Conservation (phyloP, 2,329 filamentous ascomycete species). For the Cladosporium austrohemisphaericum region DNA sequence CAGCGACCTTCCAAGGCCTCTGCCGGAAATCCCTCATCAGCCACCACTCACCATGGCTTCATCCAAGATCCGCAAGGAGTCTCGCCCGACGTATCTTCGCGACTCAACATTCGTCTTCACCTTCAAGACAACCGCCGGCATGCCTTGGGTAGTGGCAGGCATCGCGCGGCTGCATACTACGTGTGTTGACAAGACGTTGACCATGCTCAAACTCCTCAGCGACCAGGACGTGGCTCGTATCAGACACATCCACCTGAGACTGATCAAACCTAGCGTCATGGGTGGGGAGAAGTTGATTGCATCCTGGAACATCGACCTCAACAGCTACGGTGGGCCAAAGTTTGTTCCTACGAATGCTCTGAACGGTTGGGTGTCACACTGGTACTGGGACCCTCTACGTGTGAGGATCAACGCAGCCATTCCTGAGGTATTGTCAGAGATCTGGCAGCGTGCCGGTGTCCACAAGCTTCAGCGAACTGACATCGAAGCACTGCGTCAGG, state of each 20-base stretch:
- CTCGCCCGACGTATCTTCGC: background rate
- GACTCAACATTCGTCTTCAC: background rate
- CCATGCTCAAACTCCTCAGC: background rate
- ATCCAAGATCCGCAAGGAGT: background rate
- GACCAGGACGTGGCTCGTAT: background rate
- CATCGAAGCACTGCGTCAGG: no score
- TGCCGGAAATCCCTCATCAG: constrained; percentile 1
- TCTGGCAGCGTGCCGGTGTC: no score
- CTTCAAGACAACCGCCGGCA: background rate
- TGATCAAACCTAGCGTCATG: no score
- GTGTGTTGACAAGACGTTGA: background rate
- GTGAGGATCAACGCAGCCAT: no score
- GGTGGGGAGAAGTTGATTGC: no score
- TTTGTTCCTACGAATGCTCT: no score
- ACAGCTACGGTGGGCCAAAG: no score
- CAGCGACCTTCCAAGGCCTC: background rate
- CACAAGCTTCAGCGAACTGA: no score
- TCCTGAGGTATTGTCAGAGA: no score
- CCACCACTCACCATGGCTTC: background rate
- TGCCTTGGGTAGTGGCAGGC: background rate
- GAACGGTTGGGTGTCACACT: no score
- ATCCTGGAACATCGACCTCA: no score
- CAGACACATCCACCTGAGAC: background rate
- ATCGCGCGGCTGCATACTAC: background rate
- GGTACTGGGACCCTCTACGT: no score